phyloP scores from a whole-genome alignment of 2,329 filamentous ascomycete genomes.

The Blumeria hordei region DNA sequence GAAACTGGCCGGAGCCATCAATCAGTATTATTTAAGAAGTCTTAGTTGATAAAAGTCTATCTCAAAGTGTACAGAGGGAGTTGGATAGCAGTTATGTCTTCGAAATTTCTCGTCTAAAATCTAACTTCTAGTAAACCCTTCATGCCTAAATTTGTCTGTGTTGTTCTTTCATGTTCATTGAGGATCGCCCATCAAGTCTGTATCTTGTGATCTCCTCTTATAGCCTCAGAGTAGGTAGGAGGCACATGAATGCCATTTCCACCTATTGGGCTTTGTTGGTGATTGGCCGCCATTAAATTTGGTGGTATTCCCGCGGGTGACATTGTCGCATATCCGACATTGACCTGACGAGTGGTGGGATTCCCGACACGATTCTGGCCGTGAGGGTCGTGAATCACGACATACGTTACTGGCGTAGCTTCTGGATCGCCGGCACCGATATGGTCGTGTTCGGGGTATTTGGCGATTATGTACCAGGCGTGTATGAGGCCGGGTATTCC shows the following conservation, averaged over 20 bases:
- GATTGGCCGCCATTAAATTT: slow-evolving; percentile 8
- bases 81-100: background rate
- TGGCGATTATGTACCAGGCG: slow-evolving; percentile 93
- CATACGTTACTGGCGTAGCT: slow-evolving; percentile 41
- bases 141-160: background rate
- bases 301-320: background rate
- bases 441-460: slow-evolving; percentile 48
- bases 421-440: slow-evolving; percentile 29
- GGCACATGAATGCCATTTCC: slow-evolving; percentile 23
- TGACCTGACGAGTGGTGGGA: background rate
- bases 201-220: slow-evolving; percentile 76
- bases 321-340: slow-evolving; percentile 13
- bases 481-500: slow-evolving; percentile 75
- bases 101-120: too few species aligned
- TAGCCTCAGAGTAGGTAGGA: slow-evolving; percentile 74
- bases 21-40: slow-evolving; percentile 20
- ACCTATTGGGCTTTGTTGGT: slow-evolving; percentile 13
- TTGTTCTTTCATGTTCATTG: too few species aligned
- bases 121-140: slow-evolving; percentile 7
- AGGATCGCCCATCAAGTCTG: slow-evolving; percentile 22
- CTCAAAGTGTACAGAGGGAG: slow-evolving; percentile 2
- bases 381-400: slow-evolving; percentile 38
- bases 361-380: slow-evolving; percentile 4
- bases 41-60: background rate
- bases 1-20: slow-evolving; percentile 65